Evolutionary conservation across 257 asterid species (phyloP).

Genomic region (Dorcoceras hygrometricum): DNA sequence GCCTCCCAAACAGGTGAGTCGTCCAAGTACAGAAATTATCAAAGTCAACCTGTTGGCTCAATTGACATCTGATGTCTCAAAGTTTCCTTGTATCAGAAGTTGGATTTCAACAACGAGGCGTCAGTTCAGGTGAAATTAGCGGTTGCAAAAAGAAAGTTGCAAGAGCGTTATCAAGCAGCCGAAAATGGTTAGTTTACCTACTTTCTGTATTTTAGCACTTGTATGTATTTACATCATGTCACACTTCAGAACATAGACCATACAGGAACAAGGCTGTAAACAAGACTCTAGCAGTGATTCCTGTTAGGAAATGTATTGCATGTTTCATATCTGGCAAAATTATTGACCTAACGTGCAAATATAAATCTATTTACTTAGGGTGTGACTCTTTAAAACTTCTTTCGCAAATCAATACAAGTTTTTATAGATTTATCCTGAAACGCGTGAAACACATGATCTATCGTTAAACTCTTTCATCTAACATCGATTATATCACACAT

Average conservation of each 20-base stretch:
- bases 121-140: slow-evolving; percentile 44
- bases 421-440: neutral
- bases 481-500: neutral
- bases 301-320: neutral
- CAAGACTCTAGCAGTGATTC: neutral
- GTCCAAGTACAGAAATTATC: neutral
- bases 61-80: neutral
- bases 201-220: neutral
- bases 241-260: neutral
- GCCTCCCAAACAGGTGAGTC: slow-evolving; percentile 42
- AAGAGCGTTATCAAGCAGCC: slow-evolving; percentile 67
- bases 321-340: neutral
- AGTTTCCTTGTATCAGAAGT: slow-evolving; percentile 28
- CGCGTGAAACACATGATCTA: neutral
- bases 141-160: slow-evolving; percentile 66
- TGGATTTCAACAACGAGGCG: slow-evolving; percentile 31
- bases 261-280: neutral
- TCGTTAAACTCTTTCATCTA: neutral
- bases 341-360: neutral
- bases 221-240: neutral
- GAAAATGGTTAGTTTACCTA: slow-evolving; percentile 48
- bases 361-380: neutral
- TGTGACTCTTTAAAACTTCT: neutral
- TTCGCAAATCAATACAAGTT: neutral
- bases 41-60: neutral